Percentiles rank a stretch among this genome's conserved stretches.
Conservation (phyloP, 2,329 filamentous ascomycete species). For the Arachnomyces sp. region DNA sequence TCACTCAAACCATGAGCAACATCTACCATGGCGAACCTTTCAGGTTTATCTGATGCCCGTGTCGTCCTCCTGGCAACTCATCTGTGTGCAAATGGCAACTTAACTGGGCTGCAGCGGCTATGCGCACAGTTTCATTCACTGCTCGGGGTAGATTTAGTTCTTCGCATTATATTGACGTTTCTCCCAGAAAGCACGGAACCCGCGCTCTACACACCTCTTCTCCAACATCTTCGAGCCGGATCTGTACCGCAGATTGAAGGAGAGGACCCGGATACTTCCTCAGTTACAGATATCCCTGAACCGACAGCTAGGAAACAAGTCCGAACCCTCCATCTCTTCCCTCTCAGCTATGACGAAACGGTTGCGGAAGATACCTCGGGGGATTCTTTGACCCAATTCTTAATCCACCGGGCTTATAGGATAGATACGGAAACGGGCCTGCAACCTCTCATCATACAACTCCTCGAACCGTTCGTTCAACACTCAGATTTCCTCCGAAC, state of each 20-base stretch:
- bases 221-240: conserved; percentile 39
- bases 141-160: conserved; percentile 44
- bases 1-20: conserved; percentile 12
- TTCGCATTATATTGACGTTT: conserved; percentile 54
- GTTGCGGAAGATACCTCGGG: conserved; percentile 29
- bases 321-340: conserved; percentile 43
- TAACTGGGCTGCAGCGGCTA: conserved; percentile 44
- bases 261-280: conserved; percentile 14
- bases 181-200: conserved; percentile 52
- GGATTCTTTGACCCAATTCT: conserved; percentile 47
- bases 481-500: conserved; percentile 44
- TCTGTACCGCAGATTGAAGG: conserved; percentile 7
- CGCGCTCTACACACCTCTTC: conserved; percentile 39
- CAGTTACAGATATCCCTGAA: conserved; percentile 42
- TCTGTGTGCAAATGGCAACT: conserved; percentile 47
- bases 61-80: conserved; percentile 51
- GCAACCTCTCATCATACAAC: conserved; percentile 46
- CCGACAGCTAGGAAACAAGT: conserved; percentile 45
- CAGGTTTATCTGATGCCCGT: conserved; percentile 45
- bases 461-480: conserved; percentile 51
- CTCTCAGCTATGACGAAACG: conserved; percentile 38
- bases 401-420: conserved; percentile 51
- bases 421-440: conserved; percentile 53
- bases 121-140: conserved; percentile 40
- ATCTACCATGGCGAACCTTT: conserved; percentile 29